These are phyloP conservation scores for Brachypodium distachyon DNA, from an alignment of 202 grass and related monocot genomes.

Conservation along the genomic window DNA sequence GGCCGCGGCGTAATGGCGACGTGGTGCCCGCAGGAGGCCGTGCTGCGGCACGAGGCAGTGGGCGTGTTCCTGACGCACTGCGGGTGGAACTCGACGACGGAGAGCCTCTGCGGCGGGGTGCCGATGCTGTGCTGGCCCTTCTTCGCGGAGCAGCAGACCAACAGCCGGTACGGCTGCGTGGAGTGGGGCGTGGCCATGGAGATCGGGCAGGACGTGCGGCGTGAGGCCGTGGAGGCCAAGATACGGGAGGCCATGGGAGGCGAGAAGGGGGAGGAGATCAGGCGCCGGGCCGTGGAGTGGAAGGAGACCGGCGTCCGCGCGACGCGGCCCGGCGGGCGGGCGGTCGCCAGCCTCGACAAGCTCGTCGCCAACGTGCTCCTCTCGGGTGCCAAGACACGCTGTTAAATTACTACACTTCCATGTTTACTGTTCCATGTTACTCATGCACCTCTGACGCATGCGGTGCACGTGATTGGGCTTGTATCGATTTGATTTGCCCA, in stretches of 20 bases:
- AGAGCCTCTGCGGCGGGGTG: slow-evolving; percentile 44
- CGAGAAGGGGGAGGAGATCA: slow-evolving; percentile 45
- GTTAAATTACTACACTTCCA: background rate
- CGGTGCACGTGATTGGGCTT: too few relatives aligned
- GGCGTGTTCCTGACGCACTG: slow-evolving; percentile 61
- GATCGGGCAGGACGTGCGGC: slow-evolving; percentile 48
- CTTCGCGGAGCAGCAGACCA: slow-evolving; percentile 63
- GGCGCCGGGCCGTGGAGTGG: slow-evolving; percentile 27
- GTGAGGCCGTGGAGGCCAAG: slow-evolving; percentile 31
- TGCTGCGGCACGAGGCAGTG: slow-evolving; percentile 42
- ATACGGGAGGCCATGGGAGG: slow-evolving; percentile 46
- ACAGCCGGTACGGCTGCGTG: slow-evolving; percentile 32
- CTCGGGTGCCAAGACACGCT: background rate
- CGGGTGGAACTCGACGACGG: slow-evolving; percentile 77
- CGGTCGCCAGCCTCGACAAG: slow-evolving; percentile 37
- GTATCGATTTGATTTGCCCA: too few relatives aligned
- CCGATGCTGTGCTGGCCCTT: slow-evolving; percentile 61
- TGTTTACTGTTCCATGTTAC: background rate
- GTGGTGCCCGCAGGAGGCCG: slow-evolving; percentile 64
- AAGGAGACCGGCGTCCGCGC: background rate
- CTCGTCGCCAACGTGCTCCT: slow-evolving; percentile 36
- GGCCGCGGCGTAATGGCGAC: slow-evolving; percentile 42
- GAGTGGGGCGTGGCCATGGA: slow-evolving; percentile 61
- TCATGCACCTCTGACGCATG: background rate
- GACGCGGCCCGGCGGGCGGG: slow-evolving; percentile 22